These are phyloP conservation scores for Podospora sp. DNA, from an alignment of 495 filamentous ascomycete species.

Conservation along the genomic window DNA sequence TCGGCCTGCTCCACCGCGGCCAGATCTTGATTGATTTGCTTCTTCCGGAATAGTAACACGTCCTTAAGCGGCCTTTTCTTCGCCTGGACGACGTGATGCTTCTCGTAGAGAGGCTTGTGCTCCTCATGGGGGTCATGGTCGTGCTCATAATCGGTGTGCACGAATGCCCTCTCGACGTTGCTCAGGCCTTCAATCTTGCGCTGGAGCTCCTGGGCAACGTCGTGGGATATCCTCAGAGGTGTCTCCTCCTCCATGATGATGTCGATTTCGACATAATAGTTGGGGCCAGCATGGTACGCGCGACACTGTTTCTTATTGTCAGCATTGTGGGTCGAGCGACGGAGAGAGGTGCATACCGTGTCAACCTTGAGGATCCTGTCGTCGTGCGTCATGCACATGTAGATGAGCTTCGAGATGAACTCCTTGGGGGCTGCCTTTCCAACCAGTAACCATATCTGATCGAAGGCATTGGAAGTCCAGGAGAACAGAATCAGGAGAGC, in stretches of 20 bases:
- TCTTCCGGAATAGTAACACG: constrained; percentile 42
- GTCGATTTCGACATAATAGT: constrained; percentile 61
- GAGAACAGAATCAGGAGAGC: constrained; percentile 57
- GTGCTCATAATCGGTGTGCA: constrained; percentile 59
- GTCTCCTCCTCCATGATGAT: constrained; percentile 58
- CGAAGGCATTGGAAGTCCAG: constrained; percentile 58
- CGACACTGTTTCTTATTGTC: constrained; percentile 38
- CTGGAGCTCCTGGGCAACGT: constrained; percentile 56
- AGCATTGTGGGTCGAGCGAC: constrained; percentile 6
- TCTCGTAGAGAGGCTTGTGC: constrained; percentile 57
- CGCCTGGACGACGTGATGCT: constrained; percentile 24
- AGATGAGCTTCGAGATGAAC: constrained; percentile 60
- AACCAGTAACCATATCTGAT: constrained; percentile 59
- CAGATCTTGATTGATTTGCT: neutral
- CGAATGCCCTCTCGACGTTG: constrained; percentile 59
- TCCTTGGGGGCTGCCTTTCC: constrained; percentile 57
- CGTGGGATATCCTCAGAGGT: constrained; percentile 55
- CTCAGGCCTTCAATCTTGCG: constrained; percentile 57
- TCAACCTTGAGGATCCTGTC: constrained; percentile 56
- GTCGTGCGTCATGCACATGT: constrained; percentile 59
- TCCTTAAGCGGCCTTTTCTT: constrained; percentile 40
- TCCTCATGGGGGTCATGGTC: constrained; percentile 53
- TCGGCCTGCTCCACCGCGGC: constrained; percentile 30
- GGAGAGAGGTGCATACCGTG: constrained; percentile 38
- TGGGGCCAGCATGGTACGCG: constrained; percentile 58